Evolutionary conservation across 2,329 filamentous ascomycete species (phyloP).

Genomic region (Cordyceps farinosa): DNA sequence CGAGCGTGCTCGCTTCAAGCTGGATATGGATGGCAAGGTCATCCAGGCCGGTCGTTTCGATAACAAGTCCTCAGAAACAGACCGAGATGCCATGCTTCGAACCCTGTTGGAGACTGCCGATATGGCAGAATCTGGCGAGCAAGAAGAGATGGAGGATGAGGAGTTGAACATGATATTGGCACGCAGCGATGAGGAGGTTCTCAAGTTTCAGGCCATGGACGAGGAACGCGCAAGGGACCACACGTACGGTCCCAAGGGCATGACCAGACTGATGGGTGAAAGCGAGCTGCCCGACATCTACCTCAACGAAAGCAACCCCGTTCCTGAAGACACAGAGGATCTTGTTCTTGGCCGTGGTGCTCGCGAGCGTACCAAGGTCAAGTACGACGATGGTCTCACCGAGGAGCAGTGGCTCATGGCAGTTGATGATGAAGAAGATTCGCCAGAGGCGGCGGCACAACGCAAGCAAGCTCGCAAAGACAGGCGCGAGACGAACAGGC

Average conservation of each 20-base stretch:
- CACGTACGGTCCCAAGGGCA: constrained; percentile 67
- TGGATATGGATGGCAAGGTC: constrained; percentile 99
- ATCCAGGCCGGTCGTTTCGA: constrained; percentile 99
- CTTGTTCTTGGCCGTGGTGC: constrained; percentile 78
- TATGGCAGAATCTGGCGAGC: constrained; percentile 64
- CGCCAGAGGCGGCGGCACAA: constrained; percentile 85
- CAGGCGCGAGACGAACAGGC: constrained; percentile 71
- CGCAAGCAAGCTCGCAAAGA: constrained; percentile 84
- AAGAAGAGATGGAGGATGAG: constrained; percentile 98
- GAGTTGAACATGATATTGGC: constrained; percentile 94
- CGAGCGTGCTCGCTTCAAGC: constrained; percentile 93
- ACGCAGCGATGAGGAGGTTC: constrained; percentile 76
- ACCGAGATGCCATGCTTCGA: constrained; percentile 93
- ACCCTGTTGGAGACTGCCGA: constrained; percentile 86
- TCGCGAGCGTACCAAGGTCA: constrained; percentile 88
- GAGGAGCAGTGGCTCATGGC: constrained; percentile 99
- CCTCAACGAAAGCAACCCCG: constrained; percentile 76
- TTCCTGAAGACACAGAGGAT: constrained; percentile 75
- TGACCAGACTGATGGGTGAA: constrained; percentile 81
- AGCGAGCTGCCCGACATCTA: constrained; percentile 92
- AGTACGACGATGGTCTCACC: constrained; percentile 94
- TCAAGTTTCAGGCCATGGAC: constrained; percentile 78
- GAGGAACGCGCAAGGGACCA: constrained; percentile 64
- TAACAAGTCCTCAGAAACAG: constrained; percentile 97
- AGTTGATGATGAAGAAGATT: constrained; percentile 94